phyloP scores from a whole-genome alignment of 768 basidiomycete genomes.

The Russula earlei region DNA sequence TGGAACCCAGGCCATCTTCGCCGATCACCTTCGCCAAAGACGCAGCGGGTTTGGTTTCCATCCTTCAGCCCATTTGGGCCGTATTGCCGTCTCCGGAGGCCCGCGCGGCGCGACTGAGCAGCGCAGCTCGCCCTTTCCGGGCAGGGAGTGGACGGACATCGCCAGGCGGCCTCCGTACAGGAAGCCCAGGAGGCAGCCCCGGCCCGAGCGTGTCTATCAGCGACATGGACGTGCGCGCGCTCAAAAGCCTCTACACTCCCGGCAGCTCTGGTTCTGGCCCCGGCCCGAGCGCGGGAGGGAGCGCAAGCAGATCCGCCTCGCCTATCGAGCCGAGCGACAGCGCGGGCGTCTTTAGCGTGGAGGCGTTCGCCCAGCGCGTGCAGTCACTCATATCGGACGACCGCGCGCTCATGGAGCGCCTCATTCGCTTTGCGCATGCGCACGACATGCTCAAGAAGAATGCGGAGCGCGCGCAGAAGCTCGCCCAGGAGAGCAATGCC shows the following conservation, averaged over 20 bases:
- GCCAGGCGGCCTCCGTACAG: constrained; percentile 21
- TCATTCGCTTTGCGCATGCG: constrained; percentile 79
- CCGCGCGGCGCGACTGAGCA: constrained; percentile 53
- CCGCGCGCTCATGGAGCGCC: constrained; percentile 69
- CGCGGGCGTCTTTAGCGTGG: constrained; percentile 52
- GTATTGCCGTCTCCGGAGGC: constrained; percentile 79
- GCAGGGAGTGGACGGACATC: constrained; percentile 28
- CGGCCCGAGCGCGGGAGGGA: neutral
- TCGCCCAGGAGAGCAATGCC: constrained; percentile 70
- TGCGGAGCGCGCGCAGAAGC: constrained; percentile 83
- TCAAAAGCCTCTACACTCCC: constrained; percentile 68
- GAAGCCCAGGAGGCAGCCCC: constrained; percentile 31
- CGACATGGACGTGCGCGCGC: constrained; percentile 77
- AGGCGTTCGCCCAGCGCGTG: constrained; percentile 68
- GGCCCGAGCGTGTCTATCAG: constrained; percentile 48
- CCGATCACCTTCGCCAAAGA: constrained; percentile 33
- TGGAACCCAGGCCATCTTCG: constrained; percentile 8
- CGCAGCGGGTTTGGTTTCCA: constrained; percentile 44
- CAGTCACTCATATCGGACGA: constrained; percentile 79
- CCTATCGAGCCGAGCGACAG: constrained; percentile 8
- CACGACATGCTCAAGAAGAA: constrained; percentile 89
- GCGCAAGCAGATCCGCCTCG: constrained; percentile 19
- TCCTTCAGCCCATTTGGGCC: constrained; percentile 69
- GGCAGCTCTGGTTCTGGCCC: constrained; percentile 20
- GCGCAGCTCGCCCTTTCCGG: constrained; percentile 37